Evolutionary conservation across 1,284 basidiomycete genomes (phyloP), one percentile per base, ranked within the genome.

Genomic region (Ustilago trichophora): DNA sequence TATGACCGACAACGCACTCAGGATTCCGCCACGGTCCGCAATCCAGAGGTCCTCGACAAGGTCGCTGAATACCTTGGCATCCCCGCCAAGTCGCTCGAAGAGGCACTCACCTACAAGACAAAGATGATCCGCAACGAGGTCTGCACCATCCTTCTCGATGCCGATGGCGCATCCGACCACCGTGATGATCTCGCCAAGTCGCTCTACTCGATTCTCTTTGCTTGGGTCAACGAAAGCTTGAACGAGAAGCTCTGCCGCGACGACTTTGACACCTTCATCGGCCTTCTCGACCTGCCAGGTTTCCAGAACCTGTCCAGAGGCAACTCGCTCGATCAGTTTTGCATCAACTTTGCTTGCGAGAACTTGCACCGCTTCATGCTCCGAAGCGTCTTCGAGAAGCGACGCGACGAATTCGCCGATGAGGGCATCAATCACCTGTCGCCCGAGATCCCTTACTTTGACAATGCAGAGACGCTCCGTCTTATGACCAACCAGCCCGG

Each of bases 271-370:
- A 91, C 91, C 2, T 98, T 95, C 83, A 90, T 98, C 73, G 91
- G 92, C n/a, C 85, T 98, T 33, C 89, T 98, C 78, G 94, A 98
- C 81, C 87, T 98, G 1, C 94, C 96, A 2, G 93, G 95, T n/a
- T 87, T 89, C 13, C 80, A 80, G 38, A 79, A 80, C 56, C 84
- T 6, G 88, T 87, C 64, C 87, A 89, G 76, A 2, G 86, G 90
- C 49, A 96, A 97, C 82, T 93, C 92, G 13, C 87, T 99, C 32
- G 94, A 98, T 75, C 93, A 97, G 73, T 93, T 98, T 83, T 92
- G 90, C 82, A 86, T 98, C 85, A 99, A 98, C 83, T 93, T 92
- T 76, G 92, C 93, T 43, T 92, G 93, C 74, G 94, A 98, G 79
- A 88, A 90, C 13, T 81, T 97, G 31, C 92, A 96, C 53, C 86